Evolutionary conservation across 257 asterid species (phyloP), one percentile per base, ranked within the genome.

Genomic region (Gardenia jasminoides): DNA sequence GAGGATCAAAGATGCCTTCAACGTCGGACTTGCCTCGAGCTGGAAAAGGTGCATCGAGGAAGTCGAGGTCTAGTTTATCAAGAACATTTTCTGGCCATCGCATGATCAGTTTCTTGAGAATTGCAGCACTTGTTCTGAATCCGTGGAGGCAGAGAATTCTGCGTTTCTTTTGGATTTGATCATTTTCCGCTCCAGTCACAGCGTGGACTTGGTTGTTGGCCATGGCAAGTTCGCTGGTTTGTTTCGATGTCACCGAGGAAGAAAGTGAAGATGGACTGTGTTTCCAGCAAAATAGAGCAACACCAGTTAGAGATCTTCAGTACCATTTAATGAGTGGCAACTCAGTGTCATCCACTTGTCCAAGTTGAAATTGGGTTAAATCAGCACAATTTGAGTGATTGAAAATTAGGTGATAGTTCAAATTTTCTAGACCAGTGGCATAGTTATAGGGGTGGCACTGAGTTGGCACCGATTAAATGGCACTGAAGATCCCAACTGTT

Each of bases 101-200:
- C 68, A 46, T 10, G 10, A 84, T 41, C 48, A 70, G 43, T 67
- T 80, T 82, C 77, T 82, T 52, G 69, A 84, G 84, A 56, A 84
- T 82, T 67, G 79, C 81, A 30, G 28, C 88, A 76, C 85, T 87
- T 22, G 78, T 83, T 78, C 88, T 80, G 68, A 84, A 87, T n/a
- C 85, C 83, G 76, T 82, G 90, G 33, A 87, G 88, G 79, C 88
- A 84, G 0, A 87, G 77, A 26, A 84, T 76, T 78, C 85, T 84
- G 7, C 74, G 80, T 54, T 82, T 86, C 72, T 59, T 78, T 19
- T 30, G 67, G 66, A 7, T 70, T 62, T 70, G 46, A 66, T 33
- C 33, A 33, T 31, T 66, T 16, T 31, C 12, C 46, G 31, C 71
- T 31, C 16, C 71, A 0, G 20, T 15, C 15, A 0, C 71, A 16